Evolutionary conservation across 2,329 filamentous ascomycete species (phyloP), one percentile per base, ranked within the genome.

Genomic region (Rhynchosporium agropyri): DNA sequence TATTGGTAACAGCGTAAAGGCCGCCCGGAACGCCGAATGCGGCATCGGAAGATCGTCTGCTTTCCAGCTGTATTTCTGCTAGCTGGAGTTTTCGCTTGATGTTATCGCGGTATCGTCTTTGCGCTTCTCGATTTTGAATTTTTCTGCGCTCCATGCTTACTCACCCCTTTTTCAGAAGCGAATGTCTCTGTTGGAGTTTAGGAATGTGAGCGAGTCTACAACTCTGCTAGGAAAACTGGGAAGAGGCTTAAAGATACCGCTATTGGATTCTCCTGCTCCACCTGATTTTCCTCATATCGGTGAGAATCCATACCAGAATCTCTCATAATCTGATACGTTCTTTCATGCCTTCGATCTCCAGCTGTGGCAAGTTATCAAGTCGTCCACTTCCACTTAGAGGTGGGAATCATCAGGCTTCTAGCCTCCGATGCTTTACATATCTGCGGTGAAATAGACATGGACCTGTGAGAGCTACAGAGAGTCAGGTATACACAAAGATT

Each of bases 61-160:
- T 26, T 20, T 53, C 31, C n/a, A 53, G 8, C 7, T 53, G 54
- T 12, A 15, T 29, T 12, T 57, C 54, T 2, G 54, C 54, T 13
- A 57, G 45, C 29, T 46, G 45, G 13, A 57, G 54, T 26, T 46
- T 57, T 2, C 54, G 54, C 26, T 57, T 57, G 28, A 57, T 46
- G 28, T 57, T 57, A 4, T 57, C 54, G 36, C 54, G 38, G 40
- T 57, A 57, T 31, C 54, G 26, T 4, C 54, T 38, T 36, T 57
- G 54, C 4, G 54, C 54, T 20, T 57, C 54, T 46, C 54, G 13
- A 31, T 57, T 57, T 8, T 57, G 54, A 4, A 57, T 9, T 13
- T 45, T 57, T 20, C 54, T 45, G 40, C 54, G 40, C 40, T 57
- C 54, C 54, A 57, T 57, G 20, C 20, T 1, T 20, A 20, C 1